Evolutionary conservation across 208 protist species (phyloP), one percentile per base, ranked within the genome.

Genomic region (Crithidia brevicula): DNA sequence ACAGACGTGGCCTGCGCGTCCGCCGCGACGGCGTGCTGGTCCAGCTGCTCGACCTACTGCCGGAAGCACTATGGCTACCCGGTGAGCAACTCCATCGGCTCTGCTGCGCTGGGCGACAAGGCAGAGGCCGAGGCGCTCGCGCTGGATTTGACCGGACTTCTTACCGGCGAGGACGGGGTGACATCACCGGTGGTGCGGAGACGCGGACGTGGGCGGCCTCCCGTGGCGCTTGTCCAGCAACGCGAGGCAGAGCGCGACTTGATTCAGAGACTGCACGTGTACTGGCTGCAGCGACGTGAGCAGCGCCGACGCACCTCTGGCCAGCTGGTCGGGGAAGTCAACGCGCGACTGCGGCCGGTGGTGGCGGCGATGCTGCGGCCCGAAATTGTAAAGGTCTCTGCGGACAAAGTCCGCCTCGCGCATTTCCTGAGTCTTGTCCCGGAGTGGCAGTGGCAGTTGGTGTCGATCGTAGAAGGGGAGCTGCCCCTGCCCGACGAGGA

Each of bases 391-490:
- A 92, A 92, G 66, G 66, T 92, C 33, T 74, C 81, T 4, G 47
- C 70, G 5, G 84, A 61, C 38, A 86, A 87, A 58, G 86, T 89
- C 46, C 75, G 82, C 3, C 79, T 90, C 20, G 86, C 89, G 2
- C 83, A 89, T 46, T 90, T 91, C 47, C 31, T 91, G 25, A 92
- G 70, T 47, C 82, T 94, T 28, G 79, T 94, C 22, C 83, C 89
- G n/a, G 89, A 91, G 79, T 88, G 85, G 76, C 89, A 94, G 80
- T 78, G 81, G 58, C 69, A 79, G 40, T 63, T 94, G 10, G 81
- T 88, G 23, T 23, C 63, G 22, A 46, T 74, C 22, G 86, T 90
- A 27, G 89, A 94, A 53, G 85, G 85, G 11, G 72, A 91, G 45
- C 77, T 94, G 47, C 85, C 83, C 16, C 46, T 92, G 47, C 79